phyloP scores from a whole-genome alignment of 2,329 filamentous ascomycete genomes.

The Fusarium subtropicale region DNA sequence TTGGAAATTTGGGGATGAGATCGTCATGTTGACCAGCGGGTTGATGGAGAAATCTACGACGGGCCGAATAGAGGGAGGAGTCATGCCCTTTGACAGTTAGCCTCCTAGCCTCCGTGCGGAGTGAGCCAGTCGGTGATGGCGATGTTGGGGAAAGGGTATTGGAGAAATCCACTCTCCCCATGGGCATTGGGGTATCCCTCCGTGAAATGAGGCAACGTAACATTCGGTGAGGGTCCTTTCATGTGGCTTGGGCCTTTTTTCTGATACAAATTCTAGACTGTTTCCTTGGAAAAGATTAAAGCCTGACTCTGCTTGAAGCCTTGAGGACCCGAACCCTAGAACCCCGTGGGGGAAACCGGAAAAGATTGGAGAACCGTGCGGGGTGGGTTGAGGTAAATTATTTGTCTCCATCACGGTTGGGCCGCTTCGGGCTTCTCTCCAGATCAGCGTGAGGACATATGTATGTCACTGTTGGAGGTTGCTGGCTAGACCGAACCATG shows the following conservation, averaged over 20 bases:
- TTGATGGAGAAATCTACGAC: slow-evolving; percentile 1
- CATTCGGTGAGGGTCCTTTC: neutral
- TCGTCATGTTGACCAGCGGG: neutral
- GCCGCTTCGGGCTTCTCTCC: slow-evolving; percentile 15
- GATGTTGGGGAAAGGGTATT: slow-evolving; percentile 14
- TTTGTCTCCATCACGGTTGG: neutral
- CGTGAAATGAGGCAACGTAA: slow-evolving; percentile 9
- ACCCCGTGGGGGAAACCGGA: slow-evolving; percentile 6
- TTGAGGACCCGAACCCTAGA: neutral
- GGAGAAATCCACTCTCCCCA: slow-evolving; percentile 18
- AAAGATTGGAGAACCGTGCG: slow-evolving; percentile 20
- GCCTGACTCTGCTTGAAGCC: neutral
- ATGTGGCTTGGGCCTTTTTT: neutral
- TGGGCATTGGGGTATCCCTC: slow-evolving; percentile 11
- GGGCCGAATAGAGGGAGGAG: slow-evolving; percentile 17
- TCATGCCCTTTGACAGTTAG: slow-evolving; percentile 1
- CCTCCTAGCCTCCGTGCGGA: slow-evolving; percentile 8
- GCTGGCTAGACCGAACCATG: neutral
- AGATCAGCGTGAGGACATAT: neutral
- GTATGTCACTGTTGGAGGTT: neutral
- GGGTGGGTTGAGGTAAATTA: slow-evolving; percentile 12
- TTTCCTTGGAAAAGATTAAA: neutral
- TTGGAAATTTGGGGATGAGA: neutral
- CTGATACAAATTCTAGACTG: neutral
- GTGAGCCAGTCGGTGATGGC: neutral